phyloP scores from a whole-genome alignment of 495 filamentous ascomycete genomes.

The Aspergillus ostianus region DNA sequence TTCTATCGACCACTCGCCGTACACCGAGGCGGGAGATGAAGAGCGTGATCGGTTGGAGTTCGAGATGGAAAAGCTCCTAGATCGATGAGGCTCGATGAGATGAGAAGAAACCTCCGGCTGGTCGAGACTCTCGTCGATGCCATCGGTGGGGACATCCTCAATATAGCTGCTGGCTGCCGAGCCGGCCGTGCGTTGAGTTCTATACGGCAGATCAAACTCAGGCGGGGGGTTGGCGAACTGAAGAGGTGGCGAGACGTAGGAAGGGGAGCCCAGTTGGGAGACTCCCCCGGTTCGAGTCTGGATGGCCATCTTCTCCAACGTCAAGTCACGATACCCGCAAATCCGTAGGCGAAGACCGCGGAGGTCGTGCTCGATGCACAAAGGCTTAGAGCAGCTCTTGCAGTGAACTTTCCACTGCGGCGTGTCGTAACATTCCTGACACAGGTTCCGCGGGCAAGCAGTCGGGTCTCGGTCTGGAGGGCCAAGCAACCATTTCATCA shows the following conservation, averaged over 20 bases:
- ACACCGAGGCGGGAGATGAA: constrained; percentile 39
- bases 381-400: constrained; percentile 53
- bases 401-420: constrained; percentile 60
- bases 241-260: constrained; percentile 11
- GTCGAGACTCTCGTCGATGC: constrained; percentile 17
- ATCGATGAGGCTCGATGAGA: constrained; percentile 19
- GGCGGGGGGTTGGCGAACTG: constrained; percentile 12
- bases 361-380: constrained; percentile 65
- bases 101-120: constrained; percentile 20
- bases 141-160: constrained; percentile 35
- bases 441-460: constrained; percentile 57
- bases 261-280: constrained; percentile 2
- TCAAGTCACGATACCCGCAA: constrained; percentile 57
- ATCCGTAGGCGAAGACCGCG: constrained; percentile 57
- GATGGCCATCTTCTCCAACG: constrained; percentile 49
- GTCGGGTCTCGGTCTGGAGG: constrained; percentile 46
- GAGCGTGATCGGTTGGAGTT: constrained; percentile 43
- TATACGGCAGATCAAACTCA: constrained; percentile 34
- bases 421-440: constrained; percentile 57
- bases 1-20: constrained; percentile 40
- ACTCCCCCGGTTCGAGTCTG: constrained; percentile 27
- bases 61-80: constrained; percentile 36
- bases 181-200: constrained; percentile 31
- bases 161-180: constrained; percentile 44
- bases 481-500: constrained; percentile 51